Base-by-base conservation (phyloP, 331 rosid species). In the Quercus phellos region DNA sequence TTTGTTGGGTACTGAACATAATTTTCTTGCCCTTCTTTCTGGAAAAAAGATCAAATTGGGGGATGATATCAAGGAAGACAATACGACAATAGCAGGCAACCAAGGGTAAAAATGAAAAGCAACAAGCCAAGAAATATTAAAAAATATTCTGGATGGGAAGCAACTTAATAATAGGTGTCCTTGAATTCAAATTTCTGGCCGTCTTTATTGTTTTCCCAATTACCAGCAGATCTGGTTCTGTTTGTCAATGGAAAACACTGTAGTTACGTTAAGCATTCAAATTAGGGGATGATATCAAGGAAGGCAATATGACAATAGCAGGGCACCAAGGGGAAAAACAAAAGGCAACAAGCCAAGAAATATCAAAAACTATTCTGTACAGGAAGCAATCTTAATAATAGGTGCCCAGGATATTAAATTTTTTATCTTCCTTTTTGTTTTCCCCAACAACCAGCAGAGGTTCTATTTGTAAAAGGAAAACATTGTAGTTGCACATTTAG, bases 401-500 rank as follows among this genome's bases (percentile, higher is more conserved):
- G 17, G 53, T 46, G 53, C 53, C 53, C 16, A 12, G 14, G 53
- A 46, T 11, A 10, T 11, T 13, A 46, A 46, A 46, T 12, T 46
- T 46, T 12, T 46, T 10, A 12, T 46, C 3, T 10, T 11, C 51
- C 16, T 46, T 46, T 46, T 3, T 13, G 16, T 46, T 46, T 13
- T 13, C 4, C 53, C 53, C 17, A 46, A 46, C 17, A 0, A 46
- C 53, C 53, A 0, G 35, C 53, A 29, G 27, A 46, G 34, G 50
- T 56, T 64, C 10, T 18, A 38, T 34, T 64, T 74, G n/a, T 50
- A 21, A 66, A 13, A 21, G 51, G 34, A 19, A 46, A 32, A 67
- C 32, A 50, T 14, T 51, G 60, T 78, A 30, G 50, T 67, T 26
- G 73, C 75, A 81, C 17, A 75, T 55, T 42, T 56, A 27, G 43